A percentile compares a stretch with the other conserved stretches of the same genome.
Conservation (phyloP, 345 rosid genomes). For the Ricinus communis region DNA sequence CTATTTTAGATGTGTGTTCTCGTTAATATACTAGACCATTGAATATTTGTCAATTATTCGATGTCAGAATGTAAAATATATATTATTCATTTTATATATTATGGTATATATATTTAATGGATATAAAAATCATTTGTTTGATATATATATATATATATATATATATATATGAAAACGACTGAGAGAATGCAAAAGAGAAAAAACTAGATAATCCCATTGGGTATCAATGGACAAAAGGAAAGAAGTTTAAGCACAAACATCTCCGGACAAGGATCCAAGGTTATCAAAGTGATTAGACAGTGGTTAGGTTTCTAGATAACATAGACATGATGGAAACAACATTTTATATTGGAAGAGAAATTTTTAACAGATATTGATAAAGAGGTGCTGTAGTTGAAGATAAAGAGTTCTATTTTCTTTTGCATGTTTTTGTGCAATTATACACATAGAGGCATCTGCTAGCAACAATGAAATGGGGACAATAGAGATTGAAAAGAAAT, state of each 20-base stretch:
- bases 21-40: too few species aligned
- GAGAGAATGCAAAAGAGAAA: too few species aligned
- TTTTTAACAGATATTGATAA: not conserved
- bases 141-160: too few species aligned
- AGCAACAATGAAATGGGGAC: slow-evolving; percentile 1
- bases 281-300: not conserved
- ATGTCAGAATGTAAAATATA: too few species aligned
- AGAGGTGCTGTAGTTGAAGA: not conserved
- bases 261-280: not conserved
- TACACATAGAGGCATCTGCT: not conserved
- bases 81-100: too few species aligned
- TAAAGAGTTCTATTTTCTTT: not conserved
- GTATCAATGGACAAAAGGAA: not conserved
- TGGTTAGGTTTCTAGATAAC: slow-evolving; percentile 4
- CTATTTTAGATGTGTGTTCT: too few species aligned
- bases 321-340: not conserved
- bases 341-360: not conserved
- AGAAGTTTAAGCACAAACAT: not conserved
- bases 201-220: too few species aligned
- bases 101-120: too few species aligned
- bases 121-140: too few species aligned
- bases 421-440: not conserved
- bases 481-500: not conserved
- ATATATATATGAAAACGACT: too few species aligned
- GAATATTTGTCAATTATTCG: too few species aligned